Base-by-base conservation (phyloP, 352 stramenopile genomes). In the Phytophthora colocasiae region DNA sequence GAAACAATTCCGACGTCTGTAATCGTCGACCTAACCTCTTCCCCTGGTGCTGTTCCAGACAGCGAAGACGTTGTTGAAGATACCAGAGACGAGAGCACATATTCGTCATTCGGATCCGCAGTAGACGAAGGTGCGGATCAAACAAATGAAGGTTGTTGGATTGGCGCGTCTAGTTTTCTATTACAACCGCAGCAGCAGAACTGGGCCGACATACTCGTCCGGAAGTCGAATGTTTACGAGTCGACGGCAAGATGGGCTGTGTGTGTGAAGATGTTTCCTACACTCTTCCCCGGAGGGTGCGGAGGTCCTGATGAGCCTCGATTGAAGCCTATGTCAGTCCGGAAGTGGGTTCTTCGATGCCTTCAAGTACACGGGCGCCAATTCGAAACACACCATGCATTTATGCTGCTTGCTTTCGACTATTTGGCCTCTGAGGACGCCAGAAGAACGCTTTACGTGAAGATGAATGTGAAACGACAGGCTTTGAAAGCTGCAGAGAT, bases 381-480 rank as follows among this genome's bases (percentile, higher is more conserved):
- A 4, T 77, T 80, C 24, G 50, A 77, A 49, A 14, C 12, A 0
- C 68, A 80, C 7, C 58, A 73, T 7, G 63, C 51, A 0, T 77
- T 80, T 15, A 27, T 75, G 1, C n/a, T 77, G 0, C 17, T 80
- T 1, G 60, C 51, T 0, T 77, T 77, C 32, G 63, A 75, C n/a
- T 75, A 45, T n/a, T 6, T 75, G 0, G 62, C 63, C 0, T 32
- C 54, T 0, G 19, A 69, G 22, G 63, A 55, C 4, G 66, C 67
- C 0, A 34, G 67, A 22, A 10, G 44, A 11, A 55, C 55, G 1
- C 55, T 76, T 34, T 74, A 66, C 24, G 17, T 75, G 5, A 67
- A 51, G 1, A 45, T 80, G 22, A 56, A 75, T n/a, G 45, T 71
- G 4, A 61, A 65, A 0, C 38, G 32, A 0, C 39, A 70, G 0